A percentile compares a stretch with the other conserved stretches of the same genome.
Evolutionary conservation across 1,284 basidiomycete species (phyloP).

Genomic region (Heterobasidion irregulare): DNA sequence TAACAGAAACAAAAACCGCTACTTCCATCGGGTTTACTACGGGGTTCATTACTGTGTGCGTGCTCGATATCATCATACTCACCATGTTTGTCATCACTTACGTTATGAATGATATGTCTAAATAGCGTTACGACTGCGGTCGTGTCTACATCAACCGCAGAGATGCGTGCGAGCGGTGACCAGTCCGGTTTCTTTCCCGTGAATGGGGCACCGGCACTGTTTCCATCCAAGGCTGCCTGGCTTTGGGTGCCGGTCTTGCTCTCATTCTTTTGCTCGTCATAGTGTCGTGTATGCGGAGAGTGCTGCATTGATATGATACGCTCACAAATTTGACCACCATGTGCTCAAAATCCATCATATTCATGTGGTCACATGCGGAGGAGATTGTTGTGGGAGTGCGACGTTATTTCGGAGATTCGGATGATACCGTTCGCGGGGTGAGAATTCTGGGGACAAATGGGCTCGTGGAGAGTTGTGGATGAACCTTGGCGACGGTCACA

Average conservation of each 20-base stretch:
- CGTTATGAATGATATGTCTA: not conserved
- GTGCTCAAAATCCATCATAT: no score
- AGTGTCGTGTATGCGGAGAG: no score
- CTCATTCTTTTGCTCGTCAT: no score
- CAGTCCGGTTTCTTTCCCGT: constrained; percentile 7
- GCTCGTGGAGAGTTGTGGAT: not conserved
- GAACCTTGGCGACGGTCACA: not conserved
- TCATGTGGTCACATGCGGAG: no score
- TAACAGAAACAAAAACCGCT: constrained; percentile 10
- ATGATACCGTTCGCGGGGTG: not conserved
- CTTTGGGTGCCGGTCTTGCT: not conserved
- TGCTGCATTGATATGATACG: no score
- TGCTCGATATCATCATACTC: not conserved
- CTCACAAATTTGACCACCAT: no score
- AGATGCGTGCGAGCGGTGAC: not conserved
- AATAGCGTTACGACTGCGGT: constrained; percentile 2
- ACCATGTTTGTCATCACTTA: not conserved
- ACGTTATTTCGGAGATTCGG: not conserved
- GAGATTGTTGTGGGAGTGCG: no score
- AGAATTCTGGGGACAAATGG: not conserved
- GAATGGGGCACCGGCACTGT: constrained; percentile 1
- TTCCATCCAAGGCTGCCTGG: not conserved
- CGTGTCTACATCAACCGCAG: constrained; percentile 4
- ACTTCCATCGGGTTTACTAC: constrained; percentile 18
- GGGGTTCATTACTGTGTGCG: constrained; percentile 19